Evolutionary conservation across 768 basidiomycete genomes (phyloP), one percentile per base, ranked within the genome.

Genomic region (Saitozyma podzolica): DNA sequence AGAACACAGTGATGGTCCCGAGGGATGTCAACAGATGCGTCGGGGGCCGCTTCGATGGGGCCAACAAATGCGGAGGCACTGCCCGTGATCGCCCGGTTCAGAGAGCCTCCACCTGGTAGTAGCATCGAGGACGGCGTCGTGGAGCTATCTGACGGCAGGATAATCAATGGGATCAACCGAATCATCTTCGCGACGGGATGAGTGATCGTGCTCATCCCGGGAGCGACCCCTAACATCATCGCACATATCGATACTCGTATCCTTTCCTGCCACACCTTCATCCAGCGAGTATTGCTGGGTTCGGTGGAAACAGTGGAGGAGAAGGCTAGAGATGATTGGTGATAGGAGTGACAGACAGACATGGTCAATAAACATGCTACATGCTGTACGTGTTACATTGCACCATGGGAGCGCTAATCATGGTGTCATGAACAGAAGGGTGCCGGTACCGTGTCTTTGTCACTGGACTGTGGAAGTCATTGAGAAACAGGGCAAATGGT

Each of bases 191-290:
- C 78, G 0, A 82, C 82, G 0, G 83, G 83, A 69, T 73, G 40
- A 58, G 71, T 56, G 9, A 45, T 9, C 43, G 56, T 48, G n/a
- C n/a, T n/a, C n/a, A n/a, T 29, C 16, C 8, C 52, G 40, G 6
- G 9, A 20, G n/a, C 0, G n/a, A n/a, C n/a, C n/a, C n/a, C n/a
- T n/a, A n/a, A n/a, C n/a, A n/a, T n/a, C n/a, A n/a, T 41, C 8
- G 16, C 8, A 54, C 66, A n/a, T 83, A 78, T 68, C 78, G 81
- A 17, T 82, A 83, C 62, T 78, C 80, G 0, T 83, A 80, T 68
- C 82, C 83, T 7, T 83, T 83, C 80, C 69, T 84, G 1, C 79
- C 81, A 0, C 77, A 83, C 42, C 82, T 80, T 64, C 81, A 82
- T 68, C 41, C 13, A 3, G 71, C n/a, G n/a, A n/a, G n/a, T n/a